Evolutionary conservation across 805 yeast genomes (phyloP).

Genomic region (Debaryomyces maramus): DNA sequence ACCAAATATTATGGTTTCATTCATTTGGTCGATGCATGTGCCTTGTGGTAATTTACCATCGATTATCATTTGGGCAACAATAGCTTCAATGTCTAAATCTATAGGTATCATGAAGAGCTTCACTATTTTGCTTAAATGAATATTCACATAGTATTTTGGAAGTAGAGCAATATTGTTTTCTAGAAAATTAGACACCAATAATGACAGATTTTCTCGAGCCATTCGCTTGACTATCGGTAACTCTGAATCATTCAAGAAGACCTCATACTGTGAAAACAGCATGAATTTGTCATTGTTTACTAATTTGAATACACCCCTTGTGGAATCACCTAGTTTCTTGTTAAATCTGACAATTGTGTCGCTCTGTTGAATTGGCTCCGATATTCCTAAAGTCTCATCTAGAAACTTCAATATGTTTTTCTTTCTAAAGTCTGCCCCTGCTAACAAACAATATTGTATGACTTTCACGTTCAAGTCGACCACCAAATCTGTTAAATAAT

Average conservation of each 20-base stretch:
- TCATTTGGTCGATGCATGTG: slow-evolving; percentile 35
- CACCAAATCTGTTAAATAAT: slow-evolving; percentile 27
- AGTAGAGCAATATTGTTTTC: slow-evolving; percentile 34
- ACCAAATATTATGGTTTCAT: slow-evolving; percentile 24
- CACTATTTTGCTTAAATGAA: slow-evolving; percentile 20
- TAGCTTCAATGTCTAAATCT: slow-evolving; percentile 22
- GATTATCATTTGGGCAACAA: slow-evolving; percentile 36
- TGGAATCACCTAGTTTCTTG: background rate
- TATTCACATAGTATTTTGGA: slow-evolving; percentile 29
- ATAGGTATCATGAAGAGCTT: slow-evolving; percentile 16
- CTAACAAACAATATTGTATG: slow-evolving; percentile 28
- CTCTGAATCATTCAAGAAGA: slow-evolving; percentile 11
- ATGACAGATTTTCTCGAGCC: slow-evolving; percentile 2
- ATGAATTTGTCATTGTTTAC: background rate
- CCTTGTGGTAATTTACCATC: slow-evolving; percentile 29
- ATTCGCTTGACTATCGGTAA: slow-evolving; percentile 3
- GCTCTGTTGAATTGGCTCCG: background rate
- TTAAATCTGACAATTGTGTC: background rate
- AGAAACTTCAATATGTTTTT: slow-evolving; percentile 23
- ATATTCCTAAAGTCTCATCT: background rate
- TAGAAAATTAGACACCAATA: slow-evolving; percentile 18
- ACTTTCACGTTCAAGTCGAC: slow-evolving; percentile 25
- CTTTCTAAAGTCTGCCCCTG: slow-evolving; percentile 36
- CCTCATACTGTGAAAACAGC: slow-evolving; percentile 8
- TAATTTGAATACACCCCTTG: background rate